Evolutionary conservation across 1,284 basidiomycete genomes (phyloP).

Genomic region (Hymenochaete sp.): DNA sequence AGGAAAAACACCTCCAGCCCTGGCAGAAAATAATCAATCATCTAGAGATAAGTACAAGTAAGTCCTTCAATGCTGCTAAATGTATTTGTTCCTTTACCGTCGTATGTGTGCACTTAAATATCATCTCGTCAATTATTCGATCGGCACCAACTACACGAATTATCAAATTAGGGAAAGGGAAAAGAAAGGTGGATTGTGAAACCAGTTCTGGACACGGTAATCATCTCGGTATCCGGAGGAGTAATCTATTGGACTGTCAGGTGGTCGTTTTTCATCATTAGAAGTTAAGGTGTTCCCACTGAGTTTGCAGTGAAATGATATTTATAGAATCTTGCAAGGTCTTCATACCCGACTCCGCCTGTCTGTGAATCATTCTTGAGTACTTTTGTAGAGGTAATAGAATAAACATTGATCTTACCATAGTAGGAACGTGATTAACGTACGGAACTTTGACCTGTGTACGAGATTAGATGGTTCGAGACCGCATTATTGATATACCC

Average conservation of each 20-base stretch:
- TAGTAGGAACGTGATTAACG: slow-evolving; percentile 40
- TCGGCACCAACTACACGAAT: slow-evolving; percentile 33
- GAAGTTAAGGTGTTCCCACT: slow-evolving; percentile 16
- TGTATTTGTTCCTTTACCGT: too few relatives aligned
- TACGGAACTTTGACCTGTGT: slow-evolving; percentile 37
- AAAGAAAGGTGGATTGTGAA: slow-evolving; percentile 7
- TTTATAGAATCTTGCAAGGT: slow-evolving; percentile 39
- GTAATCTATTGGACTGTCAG: slow-evolving; percentile 28
- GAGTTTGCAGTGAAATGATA: slow-evolving; percentile 35
- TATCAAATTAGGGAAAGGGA: slow-evolving; percentile 3
- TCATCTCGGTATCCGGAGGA: slow-evolving; percentile 34
- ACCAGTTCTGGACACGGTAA: slow-evolving; percentile 38
- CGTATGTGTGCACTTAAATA: slow-evolving; percentile 38
- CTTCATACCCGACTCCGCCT: slow-evolving; percentile 34
- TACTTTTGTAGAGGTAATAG: not conserved
- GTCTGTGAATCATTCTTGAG: slow-evolving; percentile 20
- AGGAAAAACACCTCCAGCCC: slow-evolving; percentile 26
- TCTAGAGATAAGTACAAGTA: slow-evolving; percentile 26
- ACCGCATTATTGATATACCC: slow-evolving; percentile 3
- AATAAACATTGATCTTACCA: too few relatives aligned
- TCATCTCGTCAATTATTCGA: slow-evolving; percentile 40
- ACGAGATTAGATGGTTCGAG: slow-evolving; percentile 5
- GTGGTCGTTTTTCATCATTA: not conserved
- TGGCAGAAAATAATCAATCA: slow-evolving; percentile 44
- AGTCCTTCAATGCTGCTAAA: too few relatives aligned